Base-by-base conservation (phyloP, 1,284 basidiomycete species). In the Kalmanozyma brasiliensis region DNA sequence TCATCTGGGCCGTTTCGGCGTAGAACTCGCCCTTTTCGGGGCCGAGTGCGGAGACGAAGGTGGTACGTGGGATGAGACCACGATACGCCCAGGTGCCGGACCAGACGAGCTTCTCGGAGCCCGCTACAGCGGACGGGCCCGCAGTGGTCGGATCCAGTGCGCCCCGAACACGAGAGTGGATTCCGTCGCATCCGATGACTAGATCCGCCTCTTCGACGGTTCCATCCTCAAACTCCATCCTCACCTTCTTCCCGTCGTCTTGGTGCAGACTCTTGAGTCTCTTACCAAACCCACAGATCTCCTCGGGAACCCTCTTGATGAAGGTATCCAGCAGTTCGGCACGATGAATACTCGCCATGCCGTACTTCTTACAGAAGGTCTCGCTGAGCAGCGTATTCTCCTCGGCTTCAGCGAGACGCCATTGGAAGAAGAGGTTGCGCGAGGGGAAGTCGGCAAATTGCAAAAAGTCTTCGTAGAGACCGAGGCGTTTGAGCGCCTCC, bases 161-260 rank as follows among this genome's bases (percentile, higher is more conserved):
- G 13, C 60, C 60, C 9, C 81, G 65, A 0, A 79, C 42, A 3
- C 51, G 44, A 1, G 68, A 73, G 52, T 82, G 81, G 48, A 82
- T 80, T 0, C 81, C 81, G 42, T 82, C 81, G 22, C 59, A 74
- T 8, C 74, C 76, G 33, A 82, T 67, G 14, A 81, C 61, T n/a
- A 82, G 45, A 45, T 82, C 80, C 0, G 69, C 59, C 22, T 70
- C 51, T 44, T 63, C 36, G 0, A 59, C 43, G 0, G 53, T 35
- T 7, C 67, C 71, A 17, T 74, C 67, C 17, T 74, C 52, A 29
- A 74, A 74, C 7, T 14, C 34, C 4, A 73, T 16, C 41, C 36
- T 40, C 8, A 60, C 56, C 37, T 52, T 59, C 1, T 33, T 55
- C 1, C 41, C 37, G 1, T 26, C 44, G 7, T 35, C 14, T 4